Evolutionary conservation across 1,139 yeast genomes (phyloP), one percentile per base, ranked within the genome.

Genomic region (Yamadazyma atlantica): DNA sequence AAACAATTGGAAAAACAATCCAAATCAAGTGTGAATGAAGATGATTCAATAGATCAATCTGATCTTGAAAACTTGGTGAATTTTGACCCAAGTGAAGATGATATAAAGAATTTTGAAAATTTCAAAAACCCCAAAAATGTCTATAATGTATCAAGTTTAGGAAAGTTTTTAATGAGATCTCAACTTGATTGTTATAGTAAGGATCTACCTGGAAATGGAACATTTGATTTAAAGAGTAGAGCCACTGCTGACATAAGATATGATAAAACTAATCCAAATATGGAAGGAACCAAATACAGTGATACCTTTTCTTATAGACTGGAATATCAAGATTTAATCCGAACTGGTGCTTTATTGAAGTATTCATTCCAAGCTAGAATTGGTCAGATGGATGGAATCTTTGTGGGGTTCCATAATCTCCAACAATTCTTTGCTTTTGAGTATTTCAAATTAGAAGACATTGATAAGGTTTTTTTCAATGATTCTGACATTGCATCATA

Each of bases 311-410:
- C 30, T 11, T 38, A 44, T 28, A n/a, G 12, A 2, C 84, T 82
- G 48, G 98, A 92, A 53, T 73, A 75, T 55, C 71, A 66, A 44
- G 98, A 92, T 54, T 71, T 92, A 49, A 76, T 85, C 11, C 66
- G 86, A 41, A 78, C 92, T 1, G 75, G 74, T 1, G 84, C 94
- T 0, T 62, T 92, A 62, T 65, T 92, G 50, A 92, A 92, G 59
- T 92, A 90, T 55, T 75, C 87, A 10, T 70, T 90, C 46, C 98
- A 92, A 58, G 97, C 97, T 0, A 72, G 97, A 44, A 85, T 92
- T 34, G 98, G 98, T 1, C 82, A 85, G 51, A 92, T 92, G 98
- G 97, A 90, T 59, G 98, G 98, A 5, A 88, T 92, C 4, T 89
- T 86, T 49, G 71, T 92, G 17, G 96, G 96, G 0, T 92, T 84